phyloP scores from a whole-genome alignment of 78 protist genomes.

The Trichosphaerium sp. region DNA sequence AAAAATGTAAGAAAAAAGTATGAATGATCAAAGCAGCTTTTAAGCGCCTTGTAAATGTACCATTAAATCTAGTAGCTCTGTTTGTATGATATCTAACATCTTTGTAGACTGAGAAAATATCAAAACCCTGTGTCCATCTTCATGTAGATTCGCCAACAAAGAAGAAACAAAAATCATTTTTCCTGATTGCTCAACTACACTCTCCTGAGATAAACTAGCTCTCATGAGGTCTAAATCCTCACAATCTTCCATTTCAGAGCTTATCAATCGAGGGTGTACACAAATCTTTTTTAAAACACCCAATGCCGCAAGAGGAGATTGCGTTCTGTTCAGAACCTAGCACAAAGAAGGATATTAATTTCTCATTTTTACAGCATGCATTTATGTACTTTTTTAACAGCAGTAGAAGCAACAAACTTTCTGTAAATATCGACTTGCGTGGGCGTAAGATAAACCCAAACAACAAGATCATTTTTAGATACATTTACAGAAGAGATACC shows the following conservation, averaged over 20 bases:
- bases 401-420: slow-evolving; percentile 17
- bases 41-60: background rate
- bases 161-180: slow-evolving; percentile 25
- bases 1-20: too few relatives aligned
- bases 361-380: background rate
- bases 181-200: slow-evolving; percentile 14
- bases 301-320: slow-evolving; percentile 41
- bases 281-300: slow-evolving; percentile 59
- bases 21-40: background rate
- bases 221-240: background rate
- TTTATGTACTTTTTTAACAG: background rate
- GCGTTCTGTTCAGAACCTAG: slow-evolving; percentile 25
- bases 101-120: slow-evolving; percentile 30
- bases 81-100: slow-evolving; percentile 36
- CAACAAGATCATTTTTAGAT: slow-evolving; percentile 52
- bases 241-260: background rate
- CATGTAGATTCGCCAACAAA: slow-evolving; percentile 2
- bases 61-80: background rate
- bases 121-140: slow-evolving; percentile 50
- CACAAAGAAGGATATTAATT: background rate
- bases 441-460: slow-evolving; percentile 45
- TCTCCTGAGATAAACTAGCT: background rate
- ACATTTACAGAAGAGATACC: slow-evolving; percentile 35
- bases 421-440: slow-evolving; percentile 40
- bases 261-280: slow-evolving; percentile 29